Base-by-base conservation (phyloP, 2,329 filamentous ascomycete species). In the Gaeumannomyces sp. region DNA sequence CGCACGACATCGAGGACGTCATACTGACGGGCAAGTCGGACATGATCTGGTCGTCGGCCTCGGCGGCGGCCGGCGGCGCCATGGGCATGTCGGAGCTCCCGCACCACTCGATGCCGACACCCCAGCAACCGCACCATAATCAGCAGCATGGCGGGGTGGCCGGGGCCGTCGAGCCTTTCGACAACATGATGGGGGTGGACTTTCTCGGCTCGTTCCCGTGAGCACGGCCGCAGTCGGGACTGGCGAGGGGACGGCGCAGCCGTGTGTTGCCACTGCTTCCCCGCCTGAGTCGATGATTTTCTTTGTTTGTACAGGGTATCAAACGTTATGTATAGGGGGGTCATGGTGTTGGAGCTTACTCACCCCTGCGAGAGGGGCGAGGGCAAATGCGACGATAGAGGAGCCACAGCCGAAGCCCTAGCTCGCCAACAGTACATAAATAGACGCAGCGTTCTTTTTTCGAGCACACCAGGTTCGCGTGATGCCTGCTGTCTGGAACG, bases 1-100 rank as follows among this genome's bases (percentile, higher is more conserved):
- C 70, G 8, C 65, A 68, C 31, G 67, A 70, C 31, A 65, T 72
- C 33, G 70, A 72, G 68, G 66, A 69, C 62, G 69, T 69, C 4
- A 62, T 70, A 35, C 64, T 70, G 25, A 61, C 68, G 3, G 68
- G 69, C 11, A 70, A 67, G 62, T 67, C 68, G 61, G 67, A 67
- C 14, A 45, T 70, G 33, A 61, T 70, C 11, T 71, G 69, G 69
- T 65, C 67, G 38, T 65, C 59, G 62, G 56, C 45, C 45, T 64
- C 19, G 10, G 60, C 19, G n/a, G 50, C 31, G 16, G 61, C 56
- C 13, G 53, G 31, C 6, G 45, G 27, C 4, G 13, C 28, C 50
- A 22, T 31, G 10, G 22, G 10, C 25, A 57, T 58, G n/a, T 2
- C 28, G 11, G 29, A 29, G 27, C 7, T 58, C 50, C 28, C 28